Evolutionary conservation across 2,329 filamentous ascomycete genomes (phyloP), one percentile per base, ranked within the genome.

Genomic region (Cadophora sp.): DNA sequence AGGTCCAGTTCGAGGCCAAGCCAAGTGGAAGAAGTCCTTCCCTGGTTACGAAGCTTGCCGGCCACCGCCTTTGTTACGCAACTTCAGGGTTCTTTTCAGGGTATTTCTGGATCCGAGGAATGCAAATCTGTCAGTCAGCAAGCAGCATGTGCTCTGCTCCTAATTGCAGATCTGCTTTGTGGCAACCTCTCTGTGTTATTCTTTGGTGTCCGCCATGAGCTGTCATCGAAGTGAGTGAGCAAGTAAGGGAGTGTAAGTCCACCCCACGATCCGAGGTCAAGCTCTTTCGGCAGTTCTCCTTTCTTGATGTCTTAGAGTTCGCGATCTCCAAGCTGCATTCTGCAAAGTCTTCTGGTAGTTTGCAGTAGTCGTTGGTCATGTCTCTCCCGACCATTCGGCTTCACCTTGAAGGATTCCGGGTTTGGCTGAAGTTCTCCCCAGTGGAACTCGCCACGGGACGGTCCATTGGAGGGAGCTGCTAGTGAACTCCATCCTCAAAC

Each of bases 381-480:
- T 47, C 27, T 47, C 41, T 51, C 43, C 53, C 62, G 30, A 56
- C 62, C 24, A 45, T 59, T 39, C 62, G 62, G 62, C 62, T 59
- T 58, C 41, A 30, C 27, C 22, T 8, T 36, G 43, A 36, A 59
- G 24, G 20, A 58, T 64, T 64, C 62, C 62, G 53, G 62, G 62
- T 48, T 59, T 62, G 60, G 60, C 60, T 55, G 47, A 41, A 43
- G 47, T 39, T 43, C 14, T 53, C 47, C 22, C 48, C 22, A 24
- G 13, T 51, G 22, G 20, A 13, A 56, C 51, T 9, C 51, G 22
- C 27, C 39, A 55, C 63, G 63, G 63, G 11, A 61, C 63, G 63
- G 48, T 36, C 63, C 63, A 55, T 65, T 39, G 30, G 36, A 24
- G 39, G 43, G 41, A 13, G 43, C 14, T 60, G 47, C 27, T 59